Conservation (phyloP, 208 protist genomes). For the Acanthamoeba triangularis region DNA sequence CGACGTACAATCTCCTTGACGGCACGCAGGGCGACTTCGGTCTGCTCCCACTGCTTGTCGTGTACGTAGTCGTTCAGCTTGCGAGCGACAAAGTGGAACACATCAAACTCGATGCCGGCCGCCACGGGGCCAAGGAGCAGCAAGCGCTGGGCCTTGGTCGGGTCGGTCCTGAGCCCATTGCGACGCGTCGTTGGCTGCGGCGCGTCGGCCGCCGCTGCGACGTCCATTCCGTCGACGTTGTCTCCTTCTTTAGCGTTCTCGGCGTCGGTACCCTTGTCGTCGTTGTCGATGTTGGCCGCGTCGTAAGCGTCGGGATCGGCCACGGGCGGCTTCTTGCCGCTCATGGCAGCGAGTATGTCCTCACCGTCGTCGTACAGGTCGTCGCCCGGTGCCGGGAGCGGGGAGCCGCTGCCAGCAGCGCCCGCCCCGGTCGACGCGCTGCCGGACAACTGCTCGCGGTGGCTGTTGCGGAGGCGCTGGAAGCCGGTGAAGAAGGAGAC, state of each 20-base stretch:
- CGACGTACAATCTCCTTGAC: constrained; percentile 54
- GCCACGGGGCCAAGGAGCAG: constrained; percentile 13
- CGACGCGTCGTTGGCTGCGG: not conserved
- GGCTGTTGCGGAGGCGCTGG: constrained; percentile 37
- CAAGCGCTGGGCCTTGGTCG: constrained; percentile 35
- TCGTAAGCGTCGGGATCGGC: not conserved
- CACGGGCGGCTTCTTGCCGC: not conserved
- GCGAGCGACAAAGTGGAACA: constrained; percentile 1
- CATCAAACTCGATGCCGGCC: constrained; percentile 46
- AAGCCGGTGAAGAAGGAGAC: constrained; percentile 66
- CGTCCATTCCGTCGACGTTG: not conserved
- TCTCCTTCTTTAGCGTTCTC: no score
- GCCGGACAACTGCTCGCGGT: not conserved
- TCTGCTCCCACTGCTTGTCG: constrained; percentile 45
- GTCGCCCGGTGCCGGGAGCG: not conserved
- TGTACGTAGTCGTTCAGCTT: not conserved
- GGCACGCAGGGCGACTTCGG: not conserved
- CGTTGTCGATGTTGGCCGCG: not conserved
- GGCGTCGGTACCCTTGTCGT: not conserved
- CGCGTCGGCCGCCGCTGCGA: not conserved
- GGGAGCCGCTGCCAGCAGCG: not conserved
- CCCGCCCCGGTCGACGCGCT: not conserved
- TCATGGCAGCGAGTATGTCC: not conserved
- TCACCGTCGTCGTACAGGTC: not conserved
- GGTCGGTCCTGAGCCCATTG: not conserved